phyloP scores from a whole-genome alignment of 306 rosid species.

The Glycine tomentella region DNA sequence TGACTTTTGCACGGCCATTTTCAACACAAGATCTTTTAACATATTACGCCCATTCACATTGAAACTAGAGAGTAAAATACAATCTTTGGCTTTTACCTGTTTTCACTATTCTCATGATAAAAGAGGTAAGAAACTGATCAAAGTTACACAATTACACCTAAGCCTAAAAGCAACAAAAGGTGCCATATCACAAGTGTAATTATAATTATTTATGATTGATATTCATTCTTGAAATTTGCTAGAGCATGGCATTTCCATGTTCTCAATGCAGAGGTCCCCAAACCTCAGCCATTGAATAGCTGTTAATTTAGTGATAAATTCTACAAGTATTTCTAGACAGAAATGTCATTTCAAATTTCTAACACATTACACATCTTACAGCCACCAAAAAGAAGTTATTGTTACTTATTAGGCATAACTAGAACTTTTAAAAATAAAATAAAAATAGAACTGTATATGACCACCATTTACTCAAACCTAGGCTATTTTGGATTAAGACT shows the following conservation, averaged over 20 bases:
- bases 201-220: slow-evolving; percentile 10
- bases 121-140: background rate
- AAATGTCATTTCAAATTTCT: background rate
- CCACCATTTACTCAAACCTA: background rate
- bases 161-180: slow-evolving; percentile 17
- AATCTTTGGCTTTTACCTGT: background rate
- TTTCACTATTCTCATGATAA: background rate
- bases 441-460: slow-evolving; percentile 2
- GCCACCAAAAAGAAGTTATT: background rate
- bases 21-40: slow-evolving; percentile 10
- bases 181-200: background rate
- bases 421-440: background rate
- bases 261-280: slow-evolving; percentile 7
- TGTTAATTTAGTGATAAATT: background rate
- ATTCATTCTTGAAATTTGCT: slow-evolving; percentile 9
- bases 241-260: slow-evolving; percentile 27
- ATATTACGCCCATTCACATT: slow-evolving; percentile 1
- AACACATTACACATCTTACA: background rate
- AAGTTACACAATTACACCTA: background rate
- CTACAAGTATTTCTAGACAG: slow-evolving; percentile 2
- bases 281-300: slow-evolving; percentile 4
- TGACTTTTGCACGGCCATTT: background rate
- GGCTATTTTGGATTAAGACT: slow-evolving; percentile 12
- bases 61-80: slow-evolving; percentile 18
- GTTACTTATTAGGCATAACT: background rate